Base-by-base conservation (phyloP, 2,329 filamentous ascomycete genomes). In the Colletotrichum tamarilloi region DNA sequence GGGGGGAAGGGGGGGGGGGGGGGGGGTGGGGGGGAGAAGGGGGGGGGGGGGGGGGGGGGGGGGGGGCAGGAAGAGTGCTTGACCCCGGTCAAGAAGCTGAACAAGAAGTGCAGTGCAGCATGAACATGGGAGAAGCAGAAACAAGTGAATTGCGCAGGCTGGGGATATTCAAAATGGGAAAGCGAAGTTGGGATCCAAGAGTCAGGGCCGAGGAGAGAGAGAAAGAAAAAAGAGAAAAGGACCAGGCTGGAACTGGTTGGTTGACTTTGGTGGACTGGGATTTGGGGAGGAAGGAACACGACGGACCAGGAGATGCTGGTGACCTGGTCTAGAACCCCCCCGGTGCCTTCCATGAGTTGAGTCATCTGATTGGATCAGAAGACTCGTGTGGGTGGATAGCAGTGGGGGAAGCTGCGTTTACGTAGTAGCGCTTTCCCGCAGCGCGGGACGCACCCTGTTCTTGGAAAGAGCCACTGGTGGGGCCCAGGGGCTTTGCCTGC, bases 381-480 rank as follows among this genome's bases (percentile, higher is more conserved):
- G 1, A 4, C 14, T 7, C 1, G 24, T 53, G 49, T 57, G 28
- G 56, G 67, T 71, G 63, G 68, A 2, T 26, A 38, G 4, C 9
- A 22, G 56, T 63, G 49, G 68, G 53, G 42, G 28, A 26, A 11
- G 49, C 26, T 30, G 35, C 28, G 4, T 56, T 62, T 74, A 26
- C 26, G 26, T 26, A 26, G 26, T 26, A 74, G 72, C 72, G 68
- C 68, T 57, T 68, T 68, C 72, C 62, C 68, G 63, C 42, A 30
- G 42, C 38, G 68, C 53, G 68, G 72, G 55, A 72, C 57, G 62
- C 53, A 67, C 62, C 68, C 59, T 72, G 68, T 72, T 72, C 53
- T 74, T 67, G 62, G 63, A 73, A 72, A 38, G 53, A 68, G 53
- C 32, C 9, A 42, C 46, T 24, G 57, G 55, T 49, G 71, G 60